Conservation (phyloP, 345 rosid species). For the Geranium brycei region DNA sequence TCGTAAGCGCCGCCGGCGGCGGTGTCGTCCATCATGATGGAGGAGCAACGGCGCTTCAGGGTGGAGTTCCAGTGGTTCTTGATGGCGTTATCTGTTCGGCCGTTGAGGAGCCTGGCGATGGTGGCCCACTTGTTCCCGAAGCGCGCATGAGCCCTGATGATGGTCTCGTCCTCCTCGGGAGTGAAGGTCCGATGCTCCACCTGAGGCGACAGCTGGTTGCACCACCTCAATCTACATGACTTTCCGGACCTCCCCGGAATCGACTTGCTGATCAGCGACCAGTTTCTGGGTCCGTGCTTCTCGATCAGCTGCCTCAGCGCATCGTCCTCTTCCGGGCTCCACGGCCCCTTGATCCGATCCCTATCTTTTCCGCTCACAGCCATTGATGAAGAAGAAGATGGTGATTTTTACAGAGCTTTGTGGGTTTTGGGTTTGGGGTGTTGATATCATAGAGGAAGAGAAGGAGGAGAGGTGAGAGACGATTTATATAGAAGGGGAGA, state of each 20-base stretch:
- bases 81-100: constrained; percentile 87
- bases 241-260: constrained; percentile 89
- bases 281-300: constrained; percentile 77
- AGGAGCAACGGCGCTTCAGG: constrained; percentile 59
- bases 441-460: not conserved
- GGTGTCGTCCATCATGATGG: constrained; percentile 20
- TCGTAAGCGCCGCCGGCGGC: constrained; percentile 34
- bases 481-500: constrained; percentile 1
- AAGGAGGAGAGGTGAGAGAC: constrained; percentile 1
- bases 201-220: constrained; percentile 89
- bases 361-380: constrained; percentile 23
- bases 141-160: constrained; percentile 66
- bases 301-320: constrained; percentile 53
- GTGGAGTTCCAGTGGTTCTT: constrained; percentile 98
- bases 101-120: constrained; percentile 76
- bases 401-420: not conserved
- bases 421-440: not conserved
- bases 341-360: constrained; percentile 93
- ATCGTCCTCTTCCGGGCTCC: constrained; percentile 96
- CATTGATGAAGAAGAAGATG: too few relatives aligned
- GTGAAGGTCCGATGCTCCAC: constrained; percentile 81
- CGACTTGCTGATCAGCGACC: constrained; percentile 88
- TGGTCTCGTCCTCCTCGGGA: constrained; percentile 65
- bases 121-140: constrained; percentile 97
- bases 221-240: constrained; percentile 87